A percentile compares a stretch with the other conserved stretches of the same genome.
These are phyloP conservation scores for Alternaria metachromatica DNA, from an alignment of 2,329 filamentous ascomycete species.

Conservation along the genomic window DNA sequence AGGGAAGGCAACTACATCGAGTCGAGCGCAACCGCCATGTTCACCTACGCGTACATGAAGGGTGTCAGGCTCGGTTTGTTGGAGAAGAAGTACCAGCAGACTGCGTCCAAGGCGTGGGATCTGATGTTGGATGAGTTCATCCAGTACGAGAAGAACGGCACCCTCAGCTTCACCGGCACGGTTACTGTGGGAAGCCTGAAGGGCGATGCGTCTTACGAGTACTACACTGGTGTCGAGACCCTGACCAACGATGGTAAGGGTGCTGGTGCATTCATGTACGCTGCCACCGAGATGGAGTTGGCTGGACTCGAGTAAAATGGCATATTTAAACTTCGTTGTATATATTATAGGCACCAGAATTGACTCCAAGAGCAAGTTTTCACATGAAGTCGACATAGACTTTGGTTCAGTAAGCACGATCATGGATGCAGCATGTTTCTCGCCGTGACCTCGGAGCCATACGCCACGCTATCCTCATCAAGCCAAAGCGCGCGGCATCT, in stretches of 20 bases:
- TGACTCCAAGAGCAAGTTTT: background rate
- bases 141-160: slow-evolving; percentile 54
- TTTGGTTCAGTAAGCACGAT: background rate
- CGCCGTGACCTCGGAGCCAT: background rate
- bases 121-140: slow-evolving; percentile 56
- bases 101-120: slow-evolving; percentile 54
- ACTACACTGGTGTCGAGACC: slow-evolving; percentile 47
- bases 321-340: background rate
- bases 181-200: slow-evolving; percentile 61
- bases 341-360: background rate
- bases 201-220: slow-evolving; percentile 59
- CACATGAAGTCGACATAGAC: background rate
- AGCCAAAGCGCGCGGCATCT: background rate
- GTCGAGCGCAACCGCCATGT: slow-evolving; percentile 64
- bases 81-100: slow-evolving; percentile 44
- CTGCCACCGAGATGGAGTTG: slow-evolving; percentile 41
- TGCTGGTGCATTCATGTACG: slow-evolving; percentile 52
- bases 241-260: slow-evolving; percentile 50
- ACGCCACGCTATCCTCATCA: background rate
- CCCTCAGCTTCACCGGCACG: slow-evolving; percentile 60
- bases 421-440: background rate
- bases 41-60: slow-evolving; percentile 47
- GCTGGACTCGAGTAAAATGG: slow-evolving; percentile 10
- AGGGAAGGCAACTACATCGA: slow-evolving; percentile 65
- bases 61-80: slow-evolving; percentile 43